Base-by-base conservation (phyloP, 2,329 filamentous ascomycete species). In the Paraconiothyrium sp. region DNA sequence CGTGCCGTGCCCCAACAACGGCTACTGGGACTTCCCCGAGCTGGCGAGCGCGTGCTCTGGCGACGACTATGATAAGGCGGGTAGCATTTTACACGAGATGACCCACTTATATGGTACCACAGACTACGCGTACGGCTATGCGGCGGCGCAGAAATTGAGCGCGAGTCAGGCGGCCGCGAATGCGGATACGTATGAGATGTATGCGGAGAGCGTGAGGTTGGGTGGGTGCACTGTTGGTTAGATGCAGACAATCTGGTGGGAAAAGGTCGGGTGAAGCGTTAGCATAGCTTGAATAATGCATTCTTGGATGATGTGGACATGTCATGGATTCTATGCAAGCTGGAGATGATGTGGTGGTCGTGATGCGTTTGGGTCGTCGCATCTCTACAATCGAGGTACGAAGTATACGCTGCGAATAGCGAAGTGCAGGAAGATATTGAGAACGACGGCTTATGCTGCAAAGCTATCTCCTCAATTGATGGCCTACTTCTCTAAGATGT, bases 121-220 rank as follows among this genome's bases (percentile, higher is more conserved):
- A 0, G 58, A 61, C 27, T 58, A 59, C 30, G 58, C 44, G 4
- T 64, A 61, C 47, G 58, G 61, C 4, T 54, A 57, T 11, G 52
- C 32, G 54, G 58, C 61, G 14, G 58, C 61, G 32, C 52, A 64
- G 24, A 54, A 54, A 24, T 32, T 64, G 46, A 61, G 58, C 22
- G 61, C 55, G 5, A 57, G 14, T 4, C 46, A 59, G 50, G 61
- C 61, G 2, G 58, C 58, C 3, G 52, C 46, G 3, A 64, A 64
- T 51, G 61, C 58, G 34, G 58, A 64, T 59, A 64, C 61, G 47
- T 61, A 64, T 46, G 61, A 61, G 55, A 64, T 64, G 61, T 64
- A 61, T 55, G 61, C 61, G 10, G 61, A 61, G 51, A 61, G 61
- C 20, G 61, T 64, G 14, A 58, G 61, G 46, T 34, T 61, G 3